Base-by-base conservation (phyloP, 2,329 filamentous ascomycete species). In the Hypocreales sp. region DNA sequence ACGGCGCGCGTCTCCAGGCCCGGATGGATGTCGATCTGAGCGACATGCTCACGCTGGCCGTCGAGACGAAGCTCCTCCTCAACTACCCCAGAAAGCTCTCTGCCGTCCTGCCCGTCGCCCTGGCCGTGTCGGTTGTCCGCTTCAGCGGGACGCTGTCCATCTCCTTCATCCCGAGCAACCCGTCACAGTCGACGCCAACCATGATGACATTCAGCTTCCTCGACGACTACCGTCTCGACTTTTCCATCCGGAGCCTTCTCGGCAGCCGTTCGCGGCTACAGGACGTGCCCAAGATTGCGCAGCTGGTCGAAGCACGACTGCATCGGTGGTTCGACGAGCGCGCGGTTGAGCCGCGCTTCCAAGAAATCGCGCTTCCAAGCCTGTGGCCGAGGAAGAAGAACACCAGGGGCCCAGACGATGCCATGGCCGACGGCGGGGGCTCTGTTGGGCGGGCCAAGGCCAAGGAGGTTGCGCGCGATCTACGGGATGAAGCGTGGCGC, bases 11-110 rank as follows among this genome's bases (percentile, higher is more conserved):
- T 21, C 61, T 98, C 13, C 90, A 98, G 51, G 90, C 90, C 1
- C 64, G 86, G 32, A 92, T 98, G 81, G 90, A 98, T 51, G 86
- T 98, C 20, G 90, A 98, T 50, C 58, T 98, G 32, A 90, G 80
- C 52, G 90, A 98, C 53, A 86, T 93, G 53, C 82, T 98, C 33
- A 98, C 90, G 0, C 61, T 98, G 29, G 90, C 84, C 1, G 66
- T 98, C 15, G 90, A 98, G 58, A 98, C 90, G 4, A 93, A 90
- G 41, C 60, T 98, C 35, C 65, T 93, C 25, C 66, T 98, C 30
- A 98, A 98, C 53, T 98, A 92, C 48, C 90, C 90, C 0, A 92
- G 86, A 47, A 81, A 81, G 7, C 63, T 83, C 29, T 81, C 84
- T 5, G 90, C 90, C 1, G 78, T 94, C 7, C 62, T 98, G 1